Base-by-base conservation (phyloP, 176 grass and related monocot genomes). In the Hyparrhenia diplandra region DNA sequence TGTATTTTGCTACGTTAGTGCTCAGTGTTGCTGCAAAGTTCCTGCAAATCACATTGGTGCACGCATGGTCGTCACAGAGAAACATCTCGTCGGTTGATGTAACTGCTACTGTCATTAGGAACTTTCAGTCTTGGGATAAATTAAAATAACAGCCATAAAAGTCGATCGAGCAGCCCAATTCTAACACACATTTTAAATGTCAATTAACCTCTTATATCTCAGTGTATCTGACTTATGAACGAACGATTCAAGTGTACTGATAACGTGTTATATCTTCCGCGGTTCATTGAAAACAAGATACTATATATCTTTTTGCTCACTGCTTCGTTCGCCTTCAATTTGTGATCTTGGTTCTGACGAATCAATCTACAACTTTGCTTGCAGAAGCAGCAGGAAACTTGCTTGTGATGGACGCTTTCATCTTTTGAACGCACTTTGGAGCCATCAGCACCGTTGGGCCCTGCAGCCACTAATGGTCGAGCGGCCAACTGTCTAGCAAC, bases 401-500 rank as follows among this genome's bases (percentile, higher is more conserved):
- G 35, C n/a, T 13, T 32, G 12, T 57, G 17, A 75, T 75, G 31
- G 12, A 59, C 73, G 54, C 73, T 75, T 76, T 40, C n/a, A 0
- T 24, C 54, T 37, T 76, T 61, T 76, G 54, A 76, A 61, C 73
- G 73, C 54, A 60, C 73, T 76, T n/a, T 3, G 13, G 54, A 37
- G 4, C 10, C 5, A 16, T 75, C 23, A 76, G 21, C 23, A 61
- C 52, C 74, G 35, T 61, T 41, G 13, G 41, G 8, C 13, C 54
- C 8, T 18, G 54, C 52, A 61, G 35, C 41, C 41, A 41, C 7
- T 18, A 20, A 77, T 21, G 74, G 57, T 77, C 55, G 34, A 76
- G 57, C 57, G 23, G 57, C 57, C 58, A 9, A 7, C 74, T 77
- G 36, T 43, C 23, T 16, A 4, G 8, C 74, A 77, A 62, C 36